Conservation (phyloP, 106 monocot species). For the Dendrobium huoshanense region DNA sequence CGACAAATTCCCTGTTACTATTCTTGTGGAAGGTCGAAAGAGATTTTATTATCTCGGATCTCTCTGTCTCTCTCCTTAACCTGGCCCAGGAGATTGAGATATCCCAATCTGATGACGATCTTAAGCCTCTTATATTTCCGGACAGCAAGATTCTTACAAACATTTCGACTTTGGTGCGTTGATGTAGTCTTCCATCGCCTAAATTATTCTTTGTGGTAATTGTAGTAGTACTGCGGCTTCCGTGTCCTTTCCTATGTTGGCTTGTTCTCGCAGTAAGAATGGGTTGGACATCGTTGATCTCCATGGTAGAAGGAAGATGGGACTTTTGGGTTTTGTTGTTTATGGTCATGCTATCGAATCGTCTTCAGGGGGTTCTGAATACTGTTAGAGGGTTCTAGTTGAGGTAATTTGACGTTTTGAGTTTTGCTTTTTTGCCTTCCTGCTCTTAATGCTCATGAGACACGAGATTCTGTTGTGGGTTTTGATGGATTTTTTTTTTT, state of each 20-base stretch:
- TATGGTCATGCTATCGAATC: neutral
- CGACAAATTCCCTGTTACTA: neutral
- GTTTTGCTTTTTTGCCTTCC: neutral
- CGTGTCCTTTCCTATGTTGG: slow-evolving; percentile 3
- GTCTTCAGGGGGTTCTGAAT: neutral
- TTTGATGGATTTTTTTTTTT: neutral
- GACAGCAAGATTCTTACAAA: slow-evolving; percentile 4
- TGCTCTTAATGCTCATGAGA: neutral
- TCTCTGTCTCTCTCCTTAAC: neutral
- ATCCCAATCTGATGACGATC: slow-evolving; percentile 6
- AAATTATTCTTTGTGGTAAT: neutral
- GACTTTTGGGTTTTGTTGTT: neutral
- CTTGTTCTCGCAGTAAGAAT: neutral
- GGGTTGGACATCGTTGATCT: neutral
- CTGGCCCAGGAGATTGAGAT: slow-evolving; percentile 7
- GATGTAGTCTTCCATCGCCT: slow-evolving; percentile 1
- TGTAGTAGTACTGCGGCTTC: neutral
- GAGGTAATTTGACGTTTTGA: slow-evolving; percentile 2
- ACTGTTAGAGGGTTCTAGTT: neutral
- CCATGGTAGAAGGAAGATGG: neutral
- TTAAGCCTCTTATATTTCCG: neutral
- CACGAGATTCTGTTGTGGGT: neutral
- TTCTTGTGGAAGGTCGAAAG: slow-evolving; percentile 2
- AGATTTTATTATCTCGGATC: slow-evolving; percentile 9
- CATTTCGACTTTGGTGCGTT: neutral